Conservation (phyloP, 805 yeast genomes). For the Barnettozyma wickerhamii region DNA sequence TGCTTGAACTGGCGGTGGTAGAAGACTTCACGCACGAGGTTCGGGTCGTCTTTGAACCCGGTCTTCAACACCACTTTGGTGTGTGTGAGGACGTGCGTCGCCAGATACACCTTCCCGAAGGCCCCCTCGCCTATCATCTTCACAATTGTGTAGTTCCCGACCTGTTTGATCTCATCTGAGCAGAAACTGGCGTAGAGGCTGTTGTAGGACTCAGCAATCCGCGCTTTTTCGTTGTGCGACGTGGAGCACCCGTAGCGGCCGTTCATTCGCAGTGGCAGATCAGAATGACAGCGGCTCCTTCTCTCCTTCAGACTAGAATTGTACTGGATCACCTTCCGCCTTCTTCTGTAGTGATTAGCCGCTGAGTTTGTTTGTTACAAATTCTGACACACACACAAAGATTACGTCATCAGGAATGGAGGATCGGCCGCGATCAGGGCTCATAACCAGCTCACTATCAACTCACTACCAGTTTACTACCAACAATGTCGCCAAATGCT, state of each 20-base stretch:
- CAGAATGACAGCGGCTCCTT: too few species aligned
- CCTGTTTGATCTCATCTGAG: constrained; percentile 47
- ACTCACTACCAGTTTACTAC: too few species aligned
- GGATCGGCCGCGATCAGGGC: too few species aligned
- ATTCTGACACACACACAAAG: too few species aligned
- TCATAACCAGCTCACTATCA: too few species aligned
- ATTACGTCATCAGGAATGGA: too few species aligned
- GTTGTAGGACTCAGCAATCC: constrained; percentile 61
- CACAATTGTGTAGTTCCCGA: constrained; percentile 76
- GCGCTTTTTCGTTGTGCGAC: constrained; percentile 25
- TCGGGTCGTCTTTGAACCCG: constrained; percentile 72
- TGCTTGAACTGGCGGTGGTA: constrained; percentile 83
- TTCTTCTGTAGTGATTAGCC: too few species aligned
- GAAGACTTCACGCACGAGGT: constrained; percentile 84
- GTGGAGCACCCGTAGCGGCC: constrained; percentile 10
- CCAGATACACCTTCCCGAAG: constrained; percentile 88
- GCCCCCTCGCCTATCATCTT: constrained; percentile 87
- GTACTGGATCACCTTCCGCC: too few species aligned
- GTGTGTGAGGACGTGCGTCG: constrained; percentile 69
- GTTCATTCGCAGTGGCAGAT: too few species aligned
- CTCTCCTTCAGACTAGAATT: too few species aligned
- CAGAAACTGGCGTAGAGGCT: constrained; percentile 47
- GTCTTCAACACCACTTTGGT: constrained; percentile 82
- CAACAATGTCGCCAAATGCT: too few species aligned
- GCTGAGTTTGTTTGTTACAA: too few species aligned